phyloP scores from a whole-genome alignment of 1,139 yeast species.

The Yamadazyma blattariae region DNA sequence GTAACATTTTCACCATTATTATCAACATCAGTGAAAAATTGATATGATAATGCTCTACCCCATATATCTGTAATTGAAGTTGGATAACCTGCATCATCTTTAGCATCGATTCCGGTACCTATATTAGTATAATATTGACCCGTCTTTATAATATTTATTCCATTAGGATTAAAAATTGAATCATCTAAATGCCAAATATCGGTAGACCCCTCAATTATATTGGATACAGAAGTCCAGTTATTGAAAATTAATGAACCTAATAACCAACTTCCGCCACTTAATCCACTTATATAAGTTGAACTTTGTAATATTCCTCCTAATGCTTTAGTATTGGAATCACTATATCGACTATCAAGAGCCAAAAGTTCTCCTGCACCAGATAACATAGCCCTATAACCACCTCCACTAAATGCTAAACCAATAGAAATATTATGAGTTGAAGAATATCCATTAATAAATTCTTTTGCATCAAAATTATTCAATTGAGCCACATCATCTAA shows the following conservation, averaged over 20 bases:
- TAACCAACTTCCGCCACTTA: constrained; percentile 47
- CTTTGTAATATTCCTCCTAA: constrained; percentile 43
- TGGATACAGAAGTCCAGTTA: constrained; percentile 37
- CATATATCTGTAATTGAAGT: constrained; percentile 42
- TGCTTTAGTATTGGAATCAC: constrained; percentile 23
- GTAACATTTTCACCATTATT: constrained; percentile 31
- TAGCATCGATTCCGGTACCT: constrained; percentile 26
- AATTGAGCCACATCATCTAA: constrained; percentile 30
- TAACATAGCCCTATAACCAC: constrained; percentile 47
- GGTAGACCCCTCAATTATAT: constrained; percentile 23
- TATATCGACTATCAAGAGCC: constrained; percentile 33
- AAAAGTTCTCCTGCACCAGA: constrained; percentile 41
- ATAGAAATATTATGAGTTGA: constrained; percentile 33
- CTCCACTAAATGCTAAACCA: constrained; percentile 45
- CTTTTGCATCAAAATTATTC: constrained; percentile 30
- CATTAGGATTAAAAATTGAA: constrained; percentile 39
- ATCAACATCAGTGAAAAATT: constrained; percentile 26
- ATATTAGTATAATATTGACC: constrained; percentile 32
- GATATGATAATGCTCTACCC: constrained; percentile 43
- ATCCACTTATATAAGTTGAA: constrained; percentile 37
- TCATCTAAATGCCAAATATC: constrained; percentile 41
- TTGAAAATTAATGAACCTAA: constrained; percentile 38
- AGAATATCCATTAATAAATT: constrained; percentile 24
- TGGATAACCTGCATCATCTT: constrained; percentile 34
- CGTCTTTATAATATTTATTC: constrained; percentile 33